These are phyloP conservation scores for Leersia perrieri DNA, from an alignment of 176 grass and related monocot species.

Conservation along the genomic window DNA sequence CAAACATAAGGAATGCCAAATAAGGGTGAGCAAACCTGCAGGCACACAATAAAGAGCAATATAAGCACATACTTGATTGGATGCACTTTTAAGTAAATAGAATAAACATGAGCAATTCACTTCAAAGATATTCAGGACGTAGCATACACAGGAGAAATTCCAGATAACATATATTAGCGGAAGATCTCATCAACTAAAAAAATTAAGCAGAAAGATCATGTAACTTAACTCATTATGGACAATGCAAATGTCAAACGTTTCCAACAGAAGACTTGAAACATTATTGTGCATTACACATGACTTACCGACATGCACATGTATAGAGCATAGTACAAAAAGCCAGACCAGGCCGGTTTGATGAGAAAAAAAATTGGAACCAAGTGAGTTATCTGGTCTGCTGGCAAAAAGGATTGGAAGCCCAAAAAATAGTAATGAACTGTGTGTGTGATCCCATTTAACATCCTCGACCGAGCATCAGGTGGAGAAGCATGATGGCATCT, in stretches of 20 bases:
- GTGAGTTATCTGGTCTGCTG: neutral
- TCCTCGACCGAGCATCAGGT: neutral
- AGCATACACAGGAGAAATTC: conserved; percentile 12
- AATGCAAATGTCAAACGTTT: conserved; percentile 9
- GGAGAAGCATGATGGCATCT: too few species aligned
- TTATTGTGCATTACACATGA: neutral
- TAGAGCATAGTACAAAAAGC: neutral
- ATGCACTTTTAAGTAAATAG: conserved; percentile 13
- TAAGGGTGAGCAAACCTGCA: conserved; percentile 93
- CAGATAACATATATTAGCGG: conserved; percentile 8
- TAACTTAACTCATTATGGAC: neutral
- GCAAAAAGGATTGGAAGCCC: neutral
- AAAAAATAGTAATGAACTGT: neutral
- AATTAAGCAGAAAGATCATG: conserved; percentile 3
- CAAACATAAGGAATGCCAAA: conserved; percentile 94
- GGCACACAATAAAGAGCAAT: conserved; percentile 22
- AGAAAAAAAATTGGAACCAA: neutral
- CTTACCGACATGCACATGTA: neutral
- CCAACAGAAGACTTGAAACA: conserved; percentile 14
- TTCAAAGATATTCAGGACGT: conserved; percentile 10
- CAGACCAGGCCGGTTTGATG: neutral
- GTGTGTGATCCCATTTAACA: neutral
- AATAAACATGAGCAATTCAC: neutral
- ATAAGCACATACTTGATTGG: conserved; percentile 14
- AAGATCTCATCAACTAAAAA: neutral